Conservation (phyloP, 1,139 yeast genomes). For the Magnusiomyces fungicola region DNA sequence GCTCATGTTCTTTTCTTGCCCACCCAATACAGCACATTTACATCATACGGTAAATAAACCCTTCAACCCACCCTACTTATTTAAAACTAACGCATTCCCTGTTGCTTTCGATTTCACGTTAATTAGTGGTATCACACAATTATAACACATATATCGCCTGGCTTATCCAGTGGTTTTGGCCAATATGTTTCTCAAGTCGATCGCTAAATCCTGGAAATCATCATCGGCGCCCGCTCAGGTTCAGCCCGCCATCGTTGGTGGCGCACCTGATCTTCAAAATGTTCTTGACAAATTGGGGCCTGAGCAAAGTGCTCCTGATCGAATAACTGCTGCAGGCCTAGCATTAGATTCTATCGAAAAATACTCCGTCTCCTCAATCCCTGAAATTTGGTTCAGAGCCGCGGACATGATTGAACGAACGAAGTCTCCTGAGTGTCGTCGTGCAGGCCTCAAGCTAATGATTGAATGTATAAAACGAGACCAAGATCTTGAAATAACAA, state of each 20-base stretch:
- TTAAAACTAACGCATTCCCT: no score
- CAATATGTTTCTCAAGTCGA: background rate
- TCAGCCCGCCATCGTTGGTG: slow-evolving; percentile 55
- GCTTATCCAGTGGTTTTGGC: no score
- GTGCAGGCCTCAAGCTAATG: slow-evolving; percentile 49
- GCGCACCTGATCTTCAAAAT: slow-evolving; percentile 45
- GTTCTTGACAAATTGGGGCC: slow-evolving; percentile 40
- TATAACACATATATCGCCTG: no score
- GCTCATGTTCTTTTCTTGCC: no score
- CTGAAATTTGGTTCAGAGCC: slow-evolving; percentile 72
- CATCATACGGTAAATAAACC: no score
- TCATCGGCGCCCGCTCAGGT: slow-evolving; percentile 30
- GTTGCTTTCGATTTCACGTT: no score
- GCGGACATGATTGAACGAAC: slow-evolving; percentile 45
- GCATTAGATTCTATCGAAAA: slow-evolving; percentile 46
- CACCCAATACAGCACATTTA: no score
- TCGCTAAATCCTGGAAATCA: background rate
- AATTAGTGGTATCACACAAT: no score
- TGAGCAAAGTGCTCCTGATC: slow-evolving; percentile 32
- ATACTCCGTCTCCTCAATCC: slow-evolving; percentile 51
- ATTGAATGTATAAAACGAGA: slow-evolving; percentile 50
- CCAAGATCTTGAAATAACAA: slow-evolving; percentile 41
- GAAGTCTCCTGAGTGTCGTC: slow-evolving; percentile 40
- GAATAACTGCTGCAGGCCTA: slow-evolving; percentile 48
- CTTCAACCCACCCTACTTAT: no score